phyloP scores from a whole-genome alignment of 176 grass and related monocot species.

The Oryza australiensis region DNA sequence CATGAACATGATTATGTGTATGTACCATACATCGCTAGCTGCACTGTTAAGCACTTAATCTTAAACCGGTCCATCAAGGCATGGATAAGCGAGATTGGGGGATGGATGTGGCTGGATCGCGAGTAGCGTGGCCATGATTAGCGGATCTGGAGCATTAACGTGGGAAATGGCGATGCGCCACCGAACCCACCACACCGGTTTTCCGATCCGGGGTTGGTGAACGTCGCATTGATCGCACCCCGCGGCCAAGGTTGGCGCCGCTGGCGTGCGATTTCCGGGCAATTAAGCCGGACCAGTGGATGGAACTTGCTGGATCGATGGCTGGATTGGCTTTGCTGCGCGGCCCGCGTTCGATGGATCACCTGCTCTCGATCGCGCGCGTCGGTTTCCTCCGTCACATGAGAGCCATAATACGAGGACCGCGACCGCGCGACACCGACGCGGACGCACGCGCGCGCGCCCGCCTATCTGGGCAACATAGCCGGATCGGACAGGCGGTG shows the following conservation, averaged over 20 bases:
- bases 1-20: neutral
- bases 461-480: neutral
- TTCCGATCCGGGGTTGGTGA: neutral
- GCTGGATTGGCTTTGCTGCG: no score
- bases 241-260: neutral
- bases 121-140: neutral
- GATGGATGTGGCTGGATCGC: neutral
- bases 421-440: neutral
- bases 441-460: neutral
- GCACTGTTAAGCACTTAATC: neutral
- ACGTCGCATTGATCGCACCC: neutral
- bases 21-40: neutral
- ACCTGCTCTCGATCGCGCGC: neutral
- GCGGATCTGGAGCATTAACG: neutral
- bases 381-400: neutral
- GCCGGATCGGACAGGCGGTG: no score
- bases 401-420: neutral
- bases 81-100: no score
- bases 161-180: slow-evolving; percentile 15
- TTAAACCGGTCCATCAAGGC: no score
- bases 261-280: neutral
- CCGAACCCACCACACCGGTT: neutral
- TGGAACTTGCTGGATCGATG: no score
- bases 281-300: neutral
- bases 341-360: no score